Evolutionary conservation across 2,329 filamentous ascomycete species (phyloP).

Genomic region (Zymoseptoria tritici): DNA sequence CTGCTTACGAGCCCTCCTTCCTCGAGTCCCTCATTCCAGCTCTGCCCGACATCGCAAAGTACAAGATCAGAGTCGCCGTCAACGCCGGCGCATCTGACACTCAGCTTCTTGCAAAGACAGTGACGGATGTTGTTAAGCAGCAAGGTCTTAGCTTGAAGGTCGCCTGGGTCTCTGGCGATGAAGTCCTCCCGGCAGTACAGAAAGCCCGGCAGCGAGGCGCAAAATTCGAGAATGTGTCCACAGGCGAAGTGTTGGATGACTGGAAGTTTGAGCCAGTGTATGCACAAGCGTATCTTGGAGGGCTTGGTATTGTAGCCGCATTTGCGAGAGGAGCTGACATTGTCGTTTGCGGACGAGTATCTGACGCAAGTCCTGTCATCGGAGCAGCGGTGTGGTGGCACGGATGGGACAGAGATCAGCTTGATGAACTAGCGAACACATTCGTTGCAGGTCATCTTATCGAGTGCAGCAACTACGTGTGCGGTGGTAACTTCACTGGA

Average conservation of each 20-base stretch:
- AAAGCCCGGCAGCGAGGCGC: constrained; percentile 32
- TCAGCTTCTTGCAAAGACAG: constrained; percentile 42
- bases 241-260: constrained; percentile 32
- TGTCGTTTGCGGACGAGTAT: constrained; percentile 39
- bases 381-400: constrained; percentile 42
- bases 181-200: constrained; percentile 30
- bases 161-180: constrained; percentile 43
- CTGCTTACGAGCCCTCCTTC: constrained; percentile 47
- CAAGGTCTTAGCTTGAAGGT: constrained; percentile 38
- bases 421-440: constrained; percentile 36
- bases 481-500: constrained; percentile 38
- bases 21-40: constrained; percentile 42
- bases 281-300: constrained; percentile 38
- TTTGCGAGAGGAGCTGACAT: constrained; percentile 38
- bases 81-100: constrained; percentile 53
- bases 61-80: constrained; percentile 48
- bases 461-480: constrained; percentile 38
- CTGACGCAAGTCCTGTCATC: constrained; percentile 39
- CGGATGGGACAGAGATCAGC: constrained; percentile 33
- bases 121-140: constrained; percentile 30
- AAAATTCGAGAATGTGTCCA: constrained; percentile 31
- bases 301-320: constrained; percentile 36
- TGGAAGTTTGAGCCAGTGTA: constrained; percentile 27
- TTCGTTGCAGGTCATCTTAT: constrained; percentile 40
- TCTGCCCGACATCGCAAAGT: constrained; percentile 39